Percentiles rank a stretch among this genome's conserved stretches.
Evolutionary conservation across 2,329 filamentous ascomycete species (phyloP).

Genomic region (Aureobasidium zeae): DNA sequence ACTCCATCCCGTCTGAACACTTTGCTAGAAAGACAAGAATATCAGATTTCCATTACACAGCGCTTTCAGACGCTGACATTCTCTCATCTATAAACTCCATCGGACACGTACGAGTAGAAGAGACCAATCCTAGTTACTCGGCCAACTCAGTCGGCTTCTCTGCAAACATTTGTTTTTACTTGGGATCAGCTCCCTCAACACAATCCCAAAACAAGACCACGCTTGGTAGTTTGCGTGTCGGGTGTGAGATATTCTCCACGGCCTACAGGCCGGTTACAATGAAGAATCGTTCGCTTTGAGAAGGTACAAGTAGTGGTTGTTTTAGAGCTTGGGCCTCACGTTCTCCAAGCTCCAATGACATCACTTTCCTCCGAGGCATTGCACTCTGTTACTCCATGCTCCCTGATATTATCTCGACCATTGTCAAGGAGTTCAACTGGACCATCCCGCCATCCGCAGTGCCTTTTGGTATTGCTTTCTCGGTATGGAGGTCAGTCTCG

Average conservation of each 20-base stretch:
- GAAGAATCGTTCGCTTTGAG: not conserved
- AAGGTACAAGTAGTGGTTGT: not conserved
- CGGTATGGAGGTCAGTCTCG: too few relatives aligned
- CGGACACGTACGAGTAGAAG: not conserved
- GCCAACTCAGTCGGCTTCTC: constrained; percentile 4
- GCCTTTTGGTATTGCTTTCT: too few relatives aligned
- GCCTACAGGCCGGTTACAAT: not conserved
- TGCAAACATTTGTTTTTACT: constrained; percentile 21
- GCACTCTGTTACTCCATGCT: too few relatives aligned
- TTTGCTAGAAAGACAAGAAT: too few relatives aligned
- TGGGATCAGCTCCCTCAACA: constrained; percentile 19
- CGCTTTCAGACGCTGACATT: not conserved
- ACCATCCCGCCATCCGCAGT: too few relatives aligned
- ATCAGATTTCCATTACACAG: too few relatives aligned
- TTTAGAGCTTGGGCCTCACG: too few relatives aligned
- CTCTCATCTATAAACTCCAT: not conserved
- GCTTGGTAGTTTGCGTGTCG: constrained; percentile 23
- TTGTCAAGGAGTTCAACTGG: too few relatives aligned
- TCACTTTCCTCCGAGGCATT: not conserved
- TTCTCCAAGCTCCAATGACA: too few relatives aligned
- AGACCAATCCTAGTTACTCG: not conserved
- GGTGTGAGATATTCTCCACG: constrained; percentile 2
- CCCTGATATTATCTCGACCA: too few relatives aligned
- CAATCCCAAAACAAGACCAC: constrained; percentile 24
- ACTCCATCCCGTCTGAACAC: too few relatives aligned